Evolutionary conservation across 176 grass and related monocot species (phyloP).

Genomic region (Oryza glumipatula): DNA sequence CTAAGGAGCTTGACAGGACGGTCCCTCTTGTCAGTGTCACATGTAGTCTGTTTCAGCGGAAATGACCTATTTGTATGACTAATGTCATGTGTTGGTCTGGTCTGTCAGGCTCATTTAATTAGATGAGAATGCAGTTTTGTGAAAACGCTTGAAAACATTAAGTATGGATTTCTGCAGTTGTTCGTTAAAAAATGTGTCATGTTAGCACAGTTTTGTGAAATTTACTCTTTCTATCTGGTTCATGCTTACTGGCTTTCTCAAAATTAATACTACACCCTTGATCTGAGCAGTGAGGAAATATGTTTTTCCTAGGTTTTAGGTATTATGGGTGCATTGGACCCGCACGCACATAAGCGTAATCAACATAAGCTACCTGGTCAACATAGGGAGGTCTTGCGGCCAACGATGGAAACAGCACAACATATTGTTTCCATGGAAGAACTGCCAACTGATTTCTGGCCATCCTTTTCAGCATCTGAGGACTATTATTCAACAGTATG

Average conservation of each 20-base stretch:
- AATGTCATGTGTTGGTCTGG: not conserved
- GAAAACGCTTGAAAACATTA: not conserved
- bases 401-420: slow-evolving; percentile 77
- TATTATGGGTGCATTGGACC: slow-evolving; percentile 98
- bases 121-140: not conserved
- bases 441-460: slow-evolving; percentile 88
- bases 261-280: not conserved
- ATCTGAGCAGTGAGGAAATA: slow-evolving; percentile 27
- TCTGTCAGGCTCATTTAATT: not conserved
- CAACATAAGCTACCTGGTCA: slow-evolving; percentile 84
- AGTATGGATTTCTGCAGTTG: not conserved
- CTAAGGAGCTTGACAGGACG: not conserved
- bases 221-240: slow-evolving; percentile 15
- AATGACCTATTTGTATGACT: too few relatives aligned
- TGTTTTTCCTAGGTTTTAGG: slow-evolving; percentile 78
- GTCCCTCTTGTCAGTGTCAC: not conserved
- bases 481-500: slow-evolving; percentile 97
- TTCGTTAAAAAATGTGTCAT: not conserved
- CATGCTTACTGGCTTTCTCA: slow-evolving; percentile 14
- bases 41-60: not conserved
- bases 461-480: slow-evolving; percentile 91
- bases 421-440: slow-evolving; percentile 99
- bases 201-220: not conserved
- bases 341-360: slow-evolving; percentile 93
- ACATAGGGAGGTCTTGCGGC: slow-evolving; percentile 67